Percentiles rank a stretch among this genome's conserved stretches.
Conservation (phyloP, 2,329 filamentous ascomycete species). For the Alternaria arbusti region DNA sequence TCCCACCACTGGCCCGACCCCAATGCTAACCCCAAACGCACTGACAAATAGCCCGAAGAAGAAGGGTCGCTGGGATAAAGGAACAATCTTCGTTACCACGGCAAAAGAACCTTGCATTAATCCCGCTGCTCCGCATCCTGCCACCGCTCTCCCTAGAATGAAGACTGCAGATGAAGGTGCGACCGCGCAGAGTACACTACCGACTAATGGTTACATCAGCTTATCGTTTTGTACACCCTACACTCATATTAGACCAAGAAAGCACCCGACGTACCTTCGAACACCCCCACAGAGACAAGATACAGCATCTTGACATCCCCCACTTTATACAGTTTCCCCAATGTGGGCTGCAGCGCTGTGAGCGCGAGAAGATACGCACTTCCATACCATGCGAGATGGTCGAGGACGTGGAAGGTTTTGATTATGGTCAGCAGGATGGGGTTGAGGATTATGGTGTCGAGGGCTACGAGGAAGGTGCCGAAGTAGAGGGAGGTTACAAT, state of each 20-base stretch:
- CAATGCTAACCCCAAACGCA: slow-evolving; percentile 38
- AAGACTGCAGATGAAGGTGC: not conserved
- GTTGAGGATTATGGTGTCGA: slow-evolving; percentile 50
- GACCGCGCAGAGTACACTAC: not conserved
- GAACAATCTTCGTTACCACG: slow-evolving; percentile 10
- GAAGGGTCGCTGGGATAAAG: slow-evolving; percentile 49
- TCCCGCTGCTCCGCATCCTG: not conserved
- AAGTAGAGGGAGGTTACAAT: slow-evolving; percentile 11
- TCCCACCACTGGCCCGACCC: slow-evolving; percentile 48
- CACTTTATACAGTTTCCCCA: slow-evolving; percentile 49
- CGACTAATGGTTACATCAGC: not conserved
- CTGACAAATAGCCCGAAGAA: slow-evolving; percentile 35
- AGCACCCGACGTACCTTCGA: slow-evolving; percentile 36
- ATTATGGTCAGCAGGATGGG: slow-evolving; percentile 52
- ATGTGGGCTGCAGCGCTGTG: slow-evolving; percentile 41
- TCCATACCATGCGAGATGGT: slow-evolving; percentile 49
- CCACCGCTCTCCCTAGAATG: not conserved
- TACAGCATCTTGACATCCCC: slow-evolving; percentile 56
- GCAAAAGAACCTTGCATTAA: slow-evolving; percentile 4
- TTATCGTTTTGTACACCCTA: not conserved
- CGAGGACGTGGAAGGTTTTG: slow-evolving; percentile 45
- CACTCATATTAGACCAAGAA: not conserved
- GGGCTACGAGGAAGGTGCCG: slow-evolving; percentile 19
- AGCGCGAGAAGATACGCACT: slow-evolving; percentile 35
- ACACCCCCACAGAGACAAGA: slow-evolving; percentile 48